Percentiles rank a stretch among this genome's conserved stretches.
Evolutionary conservation across 139 green algal genomes (phyloP).

Genomic region (Auxenochlorella pyrenoidosa): DNA sequence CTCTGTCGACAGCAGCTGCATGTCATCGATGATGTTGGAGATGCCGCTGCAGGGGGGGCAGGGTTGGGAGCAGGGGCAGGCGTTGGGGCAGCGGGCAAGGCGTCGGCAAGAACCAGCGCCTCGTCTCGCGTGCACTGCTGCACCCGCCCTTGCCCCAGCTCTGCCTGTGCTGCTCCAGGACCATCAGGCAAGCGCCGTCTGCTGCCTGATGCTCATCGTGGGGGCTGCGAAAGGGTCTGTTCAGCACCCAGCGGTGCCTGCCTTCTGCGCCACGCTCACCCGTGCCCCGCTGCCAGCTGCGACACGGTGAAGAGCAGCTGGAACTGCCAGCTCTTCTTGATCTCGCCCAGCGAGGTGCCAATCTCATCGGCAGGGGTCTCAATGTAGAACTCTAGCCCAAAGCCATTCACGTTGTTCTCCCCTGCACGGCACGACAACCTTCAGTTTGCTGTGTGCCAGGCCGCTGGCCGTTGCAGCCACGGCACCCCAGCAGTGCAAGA

Average conservation of each 20-base stretch:
- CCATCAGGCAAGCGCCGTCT: background rate
- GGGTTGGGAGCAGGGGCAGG: background rate
- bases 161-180: background rate
- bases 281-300: slow-evolving; percentile 69
- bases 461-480: background rate
- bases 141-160: background rate
- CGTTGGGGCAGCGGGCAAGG: no score
- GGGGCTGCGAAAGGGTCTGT: no score
- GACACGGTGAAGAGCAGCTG: slow-evolving; percentile 70
- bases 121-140: background rate
- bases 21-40: slow-evolving; percentile 65
- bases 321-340: slow-evolving; percentile 69
- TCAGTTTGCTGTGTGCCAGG: no score
- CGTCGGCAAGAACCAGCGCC: background rate
- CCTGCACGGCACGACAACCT: slow-evolving; percentile 26
- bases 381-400: slow-evolving; percentile 71
- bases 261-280: background rate
- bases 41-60: slow-evolving; percentile 44
- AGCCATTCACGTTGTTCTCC: slow-evolving; percentile 70
- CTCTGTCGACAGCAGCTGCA: slow-evolving; percentile 71
- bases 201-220: background rate
- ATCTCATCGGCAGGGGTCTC: slow-evolving; percentile 64
- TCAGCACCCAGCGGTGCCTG: background rate
- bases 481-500: no score
- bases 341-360: slow-evolving; percentile 43